Evolutionary conservation across 139 green algal species (phyloP).

Genomic region (Volvox reticuliferus): DNA sequence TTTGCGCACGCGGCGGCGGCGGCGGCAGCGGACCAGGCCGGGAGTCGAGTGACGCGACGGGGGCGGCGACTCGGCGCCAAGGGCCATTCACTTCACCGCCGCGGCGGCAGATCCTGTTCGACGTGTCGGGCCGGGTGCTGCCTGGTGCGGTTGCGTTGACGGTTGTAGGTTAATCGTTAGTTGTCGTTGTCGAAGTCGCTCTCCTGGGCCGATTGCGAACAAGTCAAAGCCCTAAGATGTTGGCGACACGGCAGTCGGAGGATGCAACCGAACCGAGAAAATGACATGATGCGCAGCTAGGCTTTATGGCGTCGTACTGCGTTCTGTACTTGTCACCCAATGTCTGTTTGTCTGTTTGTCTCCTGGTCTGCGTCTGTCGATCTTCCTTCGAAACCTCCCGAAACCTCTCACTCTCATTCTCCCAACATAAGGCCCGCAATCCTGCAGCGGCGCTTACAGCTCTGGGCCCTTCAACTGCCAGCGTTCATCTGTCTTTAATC

Average conservation of each 20-base stretch:
- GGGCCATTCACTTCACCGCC: not conserved
- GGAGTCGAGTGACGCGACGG: not conserved
- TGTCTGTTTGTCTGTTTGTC: too few species aligned
- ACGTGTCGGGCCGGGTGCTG: slow-evolving; percentile 54
- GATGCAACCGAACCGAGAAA: too few species aligned
- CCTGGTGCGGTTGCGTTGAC: slow-evolving; percentile 13
- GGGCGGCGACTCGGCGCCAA: not conserved
- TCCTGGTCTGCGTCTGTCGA: not conserved
- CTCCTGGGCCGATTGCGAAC: too few species aligned
- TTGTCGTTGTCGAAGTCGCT: not conserved
- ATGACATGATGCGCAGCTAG: too few species aligned
- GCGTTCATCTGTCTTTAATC: too few species aligned
- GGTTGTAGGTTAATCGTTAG: not conserved
- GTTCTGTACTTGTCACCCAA: too few species aligned
- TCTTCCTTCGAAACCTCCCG: not conserved
- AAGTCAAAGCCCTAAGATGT: too few species aligned
- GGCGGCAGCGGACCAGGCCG: not conserved
- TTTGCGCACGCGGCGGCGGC: not conserved
- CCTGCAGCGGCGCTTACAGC: too few species aligned
- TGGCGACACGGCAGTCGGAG: too few species aligned
- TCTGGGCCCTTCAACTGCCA: too few species aligned
- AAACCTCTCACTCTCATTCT: not conserved
- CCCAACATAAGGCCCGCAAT: too few species aligned
- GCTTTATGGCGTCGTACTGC: too few species aligned
- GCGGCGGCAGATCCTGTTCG: slow-evolving; percentile 57